These are phyloP conservation scores for Verticillium tricorpus DNA, from an alignment of 2,329 filamentous ascomycete species.

Conservation along the genomic window DNA sequence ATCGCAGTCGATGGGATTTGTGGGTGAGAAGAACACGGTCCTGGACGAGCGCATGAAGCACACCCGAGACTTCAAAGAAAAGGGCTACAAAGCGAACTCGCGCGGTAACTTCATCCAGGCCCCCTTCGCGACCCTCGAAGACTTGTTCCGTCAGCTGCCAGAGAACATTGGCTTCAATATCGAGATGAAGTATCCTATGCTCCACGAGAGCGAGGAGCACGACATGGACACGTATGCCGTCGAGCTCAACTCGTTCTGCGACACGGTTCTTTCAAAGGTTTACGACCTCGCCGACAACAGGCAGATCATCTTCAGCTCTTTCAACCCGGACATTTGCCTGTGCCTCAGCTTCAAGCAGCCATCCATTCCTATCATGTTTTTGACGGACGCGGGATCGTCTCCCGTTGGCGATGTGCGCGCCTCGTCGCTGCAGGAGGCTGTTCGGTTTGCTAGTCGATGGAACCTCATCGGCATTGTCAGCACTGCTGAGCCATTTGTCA, in stretches of 20 bases:
- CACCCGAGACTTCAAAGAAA: conserved; percentile 88
- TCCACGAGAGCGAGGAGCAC: conserved; percentile 89
- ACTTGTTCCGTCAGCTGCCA: conserved; percentile 83
- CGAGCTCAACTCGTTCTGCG: conserved; percentile 93
- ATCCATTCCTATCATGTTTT: conserved; percentile 89
- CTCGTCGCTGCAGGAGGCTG: conserved; percentile 87
- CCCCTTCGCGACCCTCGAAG: conserved; percentile 90
- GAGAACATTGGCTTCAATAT: conserved; percentile 92
- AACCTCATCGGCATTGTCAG: conserved; percentile 89
- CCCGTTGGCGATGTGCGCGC: conserved; percentile 85
- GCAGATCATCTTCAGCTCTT: conserved; percentile 96
- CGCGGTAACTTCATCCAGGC: conserved; percentile 93
- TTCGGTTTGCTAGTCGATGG: conserved; percentile 92
- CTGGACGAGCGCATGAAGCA: conserved; percentile 75
- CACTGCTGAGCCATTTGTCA: conserved; percentile 81
- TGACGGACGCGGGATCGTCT: conserved; percentile 81
- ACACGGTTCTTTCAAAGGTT: conserved; percentile 84
- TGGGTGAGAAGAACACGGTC: conserved; percentile 41
- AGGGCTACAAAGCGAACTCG: conserved; percentile 94
- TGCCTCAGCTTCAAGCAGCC: conserved; percentile 95
- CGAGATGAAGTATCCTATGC: conserved; percentile 98
- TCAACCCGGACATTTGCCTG: conserved; percentile 95
- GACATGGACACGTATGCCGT: conserved; percentile 97
- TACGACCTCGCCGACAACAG: conserved; percentile 78
- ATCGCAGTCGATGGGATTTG: conserved; percentile 52